phyloP scores from a whole-genome alignment of 2,329 filamentous ascomycete genomes.

The Dothistroma septosporum region DNA sequence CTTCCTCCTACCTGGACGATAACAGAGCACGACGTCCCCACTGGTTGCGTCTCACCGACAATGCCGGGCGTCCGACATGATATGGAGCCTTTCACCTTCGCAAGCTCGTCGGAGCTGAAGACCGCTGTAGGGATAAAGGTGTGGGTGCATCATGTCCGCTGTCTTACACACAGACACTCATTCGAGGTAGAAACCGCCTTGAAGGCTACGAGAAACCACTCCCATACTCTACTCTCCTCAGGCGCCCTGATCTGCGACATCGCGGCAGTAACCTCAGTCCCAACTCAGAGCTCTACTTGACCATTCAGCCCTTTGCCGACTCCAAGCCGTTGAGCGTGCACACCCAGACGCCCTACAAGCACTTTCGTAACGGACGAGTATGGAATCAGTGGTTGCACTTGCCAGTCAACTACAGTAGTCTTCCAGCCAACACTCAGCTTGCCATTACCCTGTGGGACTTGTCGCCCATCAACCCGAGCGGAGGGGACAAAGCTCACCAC shows the following conservation, averaged over 20 bases:
- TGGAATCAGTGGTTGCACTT: slow-evolving; percentile 98
- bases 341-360: slow-evolving; percentile 86
- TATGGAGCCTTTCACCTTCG: slow-evolving; percentile 97
- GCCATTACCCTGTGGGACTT: slow-evolving; percentile 95
- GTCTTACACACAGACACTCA: slow-evolving; percentile 22
- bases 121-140: slow-evolving; percentile 64
- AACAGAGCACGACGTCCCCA: neutral
- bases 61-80: neutral
- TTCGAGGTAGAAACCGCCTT: slow-evolving; percentile 53
- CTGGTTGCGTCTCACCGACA: neutral
- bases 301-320: slow-evolving; percentile 89
- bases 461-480: slow-evolving; percentile 69
- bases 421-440: slow-evolving; percentile 76
- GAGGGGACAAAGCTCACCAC: slow-evolving; percentile 68
- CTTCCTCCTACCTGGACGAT: neutral
- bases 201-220: slow-evolving; percentile 74
- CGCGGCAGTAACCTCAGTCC: slow-evolving; percentile 80
- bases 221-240: slow-evolving; percentile 72
- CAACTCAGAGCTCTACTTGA: slow-evolving; percentile 86
- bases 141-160: slow-evolving; percentile 42
- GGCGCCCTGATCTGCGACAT: slow-evolving; percentile 75
- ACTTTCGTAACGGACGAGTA: slow-evolving; percentile 68
- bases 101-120: slow-evolving; percentile 77
- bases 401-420: slow-evolving; percentile 76
- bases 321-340: slow-evolving; percentile 92